phyloP scores from a whole-genome alignment of 257 asterid species.

The Coffea canephora region DNA sequence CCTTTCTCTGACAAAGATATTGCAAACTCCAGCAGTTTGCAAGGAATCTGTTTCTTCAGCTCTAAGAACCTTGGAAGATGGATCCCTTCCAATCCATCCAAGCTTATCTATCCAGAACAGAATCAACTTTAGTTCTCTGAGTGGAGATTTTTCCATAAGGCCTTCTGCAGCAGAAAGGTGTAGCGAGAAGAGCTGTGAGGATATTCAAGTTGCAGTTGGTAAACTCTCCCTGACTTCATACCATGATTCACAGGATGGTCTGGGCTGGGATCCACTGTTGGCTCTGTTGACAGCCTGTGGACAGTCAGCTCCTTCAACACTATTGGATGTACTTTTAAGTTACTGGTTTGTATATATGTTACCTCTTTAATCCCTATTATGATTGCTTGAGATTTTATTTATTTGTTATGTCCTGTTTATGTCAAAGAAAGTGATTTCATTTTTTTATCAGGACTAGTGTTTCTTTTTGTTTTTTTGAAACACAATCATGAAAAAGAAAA shows the following conservation, averaged over 20 bases:
- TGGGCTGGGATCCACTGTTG: conserved; percentile 60
- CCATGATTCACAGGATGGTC: conserved; percentile 50
- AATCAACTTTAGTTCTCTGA: conserved; percentile 33
- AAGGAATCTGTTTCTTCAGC: conserved; percentile 36
- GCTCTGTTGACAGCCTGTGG: conserved; percentile 89
- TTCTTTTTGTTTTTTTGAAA: too few species aligned
- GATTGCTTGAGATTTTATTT: neutral
- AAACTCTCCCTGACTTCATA: conserved; percentile 69
- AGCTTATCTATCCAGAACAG: conserved; percentile 36
- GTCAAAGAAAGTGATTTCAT: neutral
- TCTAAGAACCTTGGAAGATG: conserved; percentile 33
- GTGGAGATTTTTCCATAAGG: conserved; percentile 34
- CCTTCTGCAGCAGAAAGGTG: conserved; percentile 4
- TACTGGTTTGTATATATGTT: conserved; percentile 60
- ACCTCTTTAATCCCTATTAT: neutral
- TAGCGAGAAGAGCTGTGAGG: conserved; percentile 27
- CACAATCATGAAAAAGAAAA: too few species aligned
- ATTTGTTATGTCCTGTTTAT: neutral
- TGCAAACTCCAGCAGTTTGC: conserved; percentile 56
- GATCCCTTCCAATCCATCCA: conserved; percentile 27
- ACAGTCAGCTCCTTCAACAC: conserved; percentile 66
- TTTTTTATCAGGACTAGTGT: neutral
- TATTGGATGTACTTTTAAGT: conserved; percentile 47
- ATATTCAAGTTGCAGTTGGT: conserved; percentile 55
- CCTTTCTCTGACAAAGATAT: conserved; percentile 69